Percentiles rank a stretch among this genome's conserved stretches.
These are phyloP conservation scores for Pseudocercospora vitis DNA, from an alignment of 2,329 filamentous ascomycete species.

Conservation along the genomic window DNA sequence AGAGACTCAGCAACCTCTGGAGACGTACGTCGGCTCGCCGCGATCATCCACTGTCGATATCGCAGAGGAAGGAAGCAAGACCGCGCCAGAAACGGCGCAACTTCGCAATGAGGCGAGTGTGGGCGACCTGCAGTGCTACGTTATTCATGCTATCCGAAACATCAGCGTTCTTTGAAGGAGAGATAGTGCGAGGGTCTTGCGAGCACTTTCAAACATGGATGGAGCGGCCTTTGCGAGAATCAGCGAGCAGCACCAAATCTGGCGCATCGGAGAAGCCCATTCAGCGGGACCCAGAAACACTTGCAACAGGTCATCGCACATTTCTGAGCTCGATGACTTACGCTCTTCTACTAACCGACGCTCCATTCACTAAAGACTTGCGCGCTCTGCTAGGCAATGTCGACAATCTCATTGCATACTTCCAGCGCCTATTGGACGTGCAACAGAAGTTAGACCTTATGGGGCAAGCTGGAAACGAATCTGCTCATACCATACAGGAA, in stretches of 20 bases:
- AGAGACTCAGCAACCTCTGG: constrained; percentile 83
- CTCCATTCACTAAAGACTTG: constrained; percentile 63
- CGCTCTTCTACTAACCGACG: constrained; percentile 65
- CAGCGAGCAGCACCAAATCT: not conserved
- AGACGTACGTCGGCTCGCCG: constrained; percentile 77
- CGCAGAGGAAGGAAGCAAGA: constrained; percentile 62
- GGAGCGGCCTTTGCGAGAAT: constrained; percentile 15
- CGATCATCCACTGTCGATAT: constrained; percentile 57
- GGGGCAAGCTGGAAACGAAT: constrained; percentile 71
- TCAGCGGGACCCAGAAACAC: constrained; percentile 77
- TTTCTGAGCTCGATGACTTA: constrained; percentile 71
- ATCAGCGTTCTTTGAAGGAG: constrained; percentile 83
- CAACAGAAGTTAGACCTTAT: constrained; percentile 80
- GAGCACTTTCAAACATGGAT: constrained; percentile 74
- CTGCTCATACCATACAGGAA: constrained; percentile 60
- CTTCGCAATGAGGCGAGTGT: constrained; percentile 73
- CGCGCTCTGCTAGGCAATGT: constrained; percentile 69
- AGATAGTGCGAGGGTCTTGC: constrained; percentile 81
- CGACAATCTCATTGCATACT: constrained; percentile 78
- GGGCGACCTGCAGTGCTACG: constrained; percentile 84
- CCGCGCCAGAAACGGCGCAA: constrained; percentile 63
- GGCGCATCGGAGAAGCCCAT: not conserved
- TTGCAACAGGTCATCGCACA: constrained; percentile 74
- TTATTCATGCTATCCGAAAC: constrained; percentile 88
- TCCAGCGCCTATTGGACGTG: constrained; percentile 71